These are phyloP conservation scores for Telfairia occidentalis DNA, from an alignment of 331 rosid species.

Conservation along the genomic window DNA sequence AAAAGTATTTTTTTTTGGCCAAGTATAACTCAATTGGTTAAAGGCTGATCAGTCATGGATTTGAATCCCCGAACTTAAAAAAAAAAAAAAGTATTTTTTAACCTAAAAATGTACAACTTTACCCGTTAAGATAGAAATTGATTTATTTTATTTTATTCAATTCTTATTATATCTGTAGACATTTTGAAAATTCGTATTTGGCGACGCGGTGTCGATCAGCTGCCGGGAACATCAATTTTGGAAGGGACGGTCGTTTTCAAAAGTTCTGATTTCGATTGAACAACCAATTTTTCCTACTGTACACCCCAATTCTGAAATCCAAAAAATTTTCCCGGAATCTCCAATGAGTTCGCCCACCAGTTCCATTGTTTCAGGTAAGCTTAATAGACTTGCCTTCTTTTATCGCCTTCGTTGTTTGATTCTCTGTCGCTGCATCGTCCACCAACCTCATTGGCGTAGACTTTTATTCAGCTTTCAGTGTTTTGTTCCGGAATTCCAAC, in stretches of 20 bases:
- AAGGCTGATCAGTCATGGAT: no score
- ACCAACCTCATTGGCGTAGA: neutral
- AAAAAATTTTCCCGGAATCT: neutral
- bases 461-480: neutral
- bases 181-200: neutral
- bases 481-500: neutral
- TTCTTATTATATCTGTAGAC: neutral
- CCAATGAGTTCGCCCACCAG: neutral
- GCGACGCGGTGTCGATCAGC: constrained; percentile 5
- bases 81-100: no score
- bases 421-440: neutral
- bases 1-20: no score
- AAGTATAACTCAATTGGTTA: no score
- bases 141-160: no score
- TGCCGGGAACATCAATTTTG: neutral
- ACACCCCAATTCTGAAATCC: neutral
- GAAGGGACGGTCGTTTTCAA: neutral
- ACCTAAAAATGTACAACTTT: no score
- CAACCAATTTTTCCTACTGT: neutral
- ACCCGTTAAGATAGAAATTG: no score
- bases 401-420: neutral
- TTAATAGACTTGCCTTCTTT: neutral
- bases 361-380: constrained; percentile 10
- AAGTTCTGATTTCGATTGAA: neutral
- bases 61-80: no score